Percentiles rank a stretch among this genome's conserved stretches.
Conservation (phyloP, 371 early-diverging fungal genomes). For the Aphelidium insulamus region DNA sequence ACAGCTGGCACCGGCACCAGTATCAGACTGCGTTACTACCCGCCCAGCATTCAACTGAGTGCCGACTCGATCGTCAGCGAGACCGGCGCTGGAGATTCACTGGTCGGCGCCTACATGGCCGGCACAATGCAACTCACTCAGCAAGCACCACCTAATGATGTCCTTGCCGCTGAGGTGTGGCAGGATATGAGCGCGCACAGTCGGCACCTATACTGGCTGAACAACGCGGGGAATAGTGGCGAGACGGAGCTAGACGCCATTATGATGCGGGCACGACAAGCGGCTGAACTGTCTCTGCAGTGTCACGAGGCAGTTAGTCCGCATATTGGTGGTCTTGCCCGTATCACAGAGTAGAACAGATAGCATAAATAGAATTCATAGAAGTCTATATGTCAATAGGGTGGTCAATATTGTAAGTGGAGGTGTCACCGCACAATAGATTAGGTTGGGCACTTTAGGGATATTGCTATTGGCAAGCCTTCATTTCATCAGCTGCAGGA, state of each 20-base stretch:
- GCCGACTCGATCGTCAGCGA: slow-evolving; percentile 22
- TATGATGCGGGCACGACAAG: slow-evolving; percentile 18
- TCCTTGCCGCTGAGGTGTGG: background rate
- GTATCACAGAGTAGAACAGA: too few species aligned
- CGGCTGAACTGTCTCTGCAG: slow-evolving; percentile 23
- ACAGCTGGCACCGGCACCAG: slow-evolving; percentile 12
- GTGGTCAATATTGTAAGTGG: too few species aligned
- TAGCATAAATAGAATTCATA: too few species aligned
- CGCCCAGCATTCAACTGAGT: too few species aligned
- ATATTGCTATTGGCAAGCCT: too few species aligned
- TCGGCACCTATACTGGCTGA: background rate
- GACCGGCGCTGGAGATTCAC: slow-evolving; percentile 40
- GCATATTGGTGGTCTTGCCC: too few species aligned
- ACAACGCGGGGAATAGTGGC: slow-evolving; percentile 1
- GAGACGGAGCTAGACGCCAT: slow-evolving; percentile 11
- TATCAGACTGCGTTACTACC: too few species aligned
- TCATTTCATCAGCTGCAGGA: too few species aligned
- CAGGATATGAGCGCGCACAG: slow-evolving; percentile 3
- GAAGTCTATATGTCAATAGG: too few species aligned
- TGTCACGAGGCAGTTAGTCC: slow-evolving; percentile 18
- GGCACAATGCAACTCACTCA: slow-evolving; percentile 24
- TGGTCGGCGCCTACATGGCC: slow-evolving; percentile 6
- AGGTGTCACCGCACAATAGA: too few species aligned
- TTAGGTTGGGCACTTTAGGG: too few species aligned
- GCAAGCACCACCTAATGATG: background rate